Evolutionary conservation across 2,329 filamentous ascomycete genomes (phyloP), one percentile per base, ranked within the genome.

Genomic region (Phialophora expanda): DNA sequence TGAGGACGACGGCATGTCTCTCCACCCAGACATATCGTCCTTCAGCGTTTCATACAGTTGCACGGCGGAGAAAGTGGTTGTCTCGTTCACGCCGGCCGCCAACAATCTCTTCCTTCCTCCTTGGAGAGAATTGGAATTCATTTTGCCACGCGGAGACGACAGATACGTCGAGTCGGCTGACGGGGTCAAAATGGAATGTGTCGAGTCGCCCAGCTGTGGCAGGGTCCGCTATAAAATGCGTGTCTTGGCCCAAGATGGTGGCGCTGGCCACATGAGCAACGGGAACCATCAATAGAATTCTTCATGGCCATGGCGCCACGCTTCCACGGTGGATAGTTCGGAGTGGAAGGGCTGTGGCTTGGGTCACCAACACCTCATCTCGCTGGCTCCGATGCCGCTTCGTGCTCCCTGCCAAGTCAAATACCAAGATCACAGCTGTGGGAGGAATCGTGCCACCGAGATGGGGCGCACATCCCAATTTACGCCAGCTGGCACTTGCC

Each of bases 1-100:
- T 56, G 85, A 87, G 72, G 85, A 87, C 66, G 85, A 87, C 74
- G 85, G 85, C 0, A 80, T 86, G 30, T 82, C 83, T 8, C 78
- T 80, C 7, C 66, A 76, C 4, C 76, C 79, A 2, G 70, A 73
- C 20, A 78, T 83, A 24, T 78, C 81, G 0, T 74, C 67, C 5
- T 84, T 83, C 67, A 80, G 74, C 0, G 48, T 84, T 32, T 74
- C 62, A 28, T 85, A 85, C 67, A 75, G 75, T 44, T 79, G 80
- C 0, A 82, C 79, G 0, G 76, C 79, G 2, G 77, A 78, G 12
- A 78, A 80, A 62, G 76, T 87, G 0, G 66, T 70, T 38, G 79
- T 86, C 1, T 72, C 74, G 1, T 80, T 84, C n/a, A 69, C 72
- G 22, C 74, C 76, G n/a, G 75, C 78, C 26, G 68, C 79, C 7